A percentile compares a stretch with the other conserved stretches of the same genome.
Evolutionary conservation across 2,329 filamentous ascomycete genomes (phyloP).

Genomic region (Talaromyces sp.): DNA sequence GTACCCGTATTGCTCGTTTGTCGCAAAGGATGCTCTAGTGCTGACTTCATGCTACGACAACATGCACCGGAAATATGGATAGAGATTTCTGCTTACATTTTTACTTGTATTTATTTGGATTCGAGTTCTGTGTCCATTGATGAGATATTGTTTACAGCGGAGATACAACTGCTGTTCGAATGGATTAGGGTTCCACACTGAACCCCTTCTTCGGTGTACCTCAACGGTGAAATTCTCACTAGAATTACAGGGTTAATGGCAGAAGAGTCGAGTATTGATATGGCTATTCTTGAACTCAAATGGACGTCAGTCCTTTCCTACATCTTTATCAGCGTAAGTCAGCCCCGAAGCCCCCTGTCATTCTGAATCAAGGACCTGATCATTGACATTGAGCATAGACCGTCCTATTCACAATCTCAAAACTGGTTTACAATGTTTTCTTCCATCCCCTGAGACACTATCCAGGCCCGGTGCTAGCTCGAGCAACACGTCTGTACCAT

Average conservation of each 20-base stretch:
- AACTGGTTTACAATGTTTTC: neutral
- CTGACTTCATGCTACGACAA: neutral
- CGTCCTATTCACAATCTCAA: neutral
- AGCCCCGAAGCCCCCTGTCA: too few relatives aligned
- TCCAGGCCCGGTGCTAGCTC: constrained; percentile 9
- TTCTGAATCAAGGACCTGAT: neutral
- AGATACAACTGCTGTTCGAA: neutral
- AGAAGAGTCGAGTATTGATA: neutral
- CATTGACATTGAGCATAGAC: neutral
- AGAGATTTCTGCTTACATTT: neutral
- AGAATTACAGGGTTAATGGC: neutral
- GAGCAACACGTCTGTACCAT: constrained; percentile 16
- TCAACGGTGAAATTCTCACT: too few relatives aligned
- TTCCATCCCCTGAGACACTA: constrained; percentile 3
- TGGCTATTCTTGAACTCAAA: neutral
- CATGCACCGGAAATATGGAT: neutral
- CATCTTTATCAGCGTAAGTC: neutral
- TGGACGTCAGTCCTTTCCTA: neutral
- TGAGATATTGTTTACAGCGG: neutral
- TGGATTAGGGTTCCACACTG: too few relatives aligned
- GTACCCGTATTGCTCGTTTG: neutral
- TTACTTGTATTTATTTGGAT: neutral
- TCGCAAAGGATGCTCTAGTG: neutral
- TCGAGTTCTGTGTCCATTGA: neutral
- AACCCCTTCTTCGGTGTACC: neutral